A percentile compares a stretch with the other conserved stretches of the same genome.
phyloP scores from a whole-genome alignment of 495 filamentous ascomycete genomes.

The Astrothelium subdiscretum region DNA sequence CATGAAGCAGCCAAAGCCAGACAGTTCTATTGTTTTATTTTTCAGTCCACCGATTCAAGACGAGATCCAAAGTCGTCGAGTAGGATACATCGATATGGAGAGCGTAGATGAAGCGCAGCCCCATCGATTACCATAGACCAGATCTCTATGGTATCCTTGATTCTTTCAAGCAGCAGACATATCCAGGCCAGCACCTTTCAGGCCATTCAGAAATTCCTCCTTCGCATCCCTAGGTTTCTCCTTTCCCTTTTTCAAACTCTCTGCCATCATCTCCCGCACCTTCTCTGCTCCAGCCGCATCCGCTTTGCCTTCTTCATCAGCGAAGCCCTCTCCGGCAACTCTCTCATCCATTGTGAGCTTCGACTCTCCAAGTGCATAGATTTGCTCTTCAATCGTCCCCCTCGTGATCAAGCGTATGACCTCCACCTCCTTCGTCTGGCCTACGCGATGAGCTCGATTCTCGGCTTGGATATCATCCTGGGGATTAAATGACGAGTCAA shows the following conservation, averaged over 20 bases:
- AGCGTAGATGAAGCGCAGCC: neutral
- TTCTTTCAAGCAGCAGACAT: constrained; percentile 17
- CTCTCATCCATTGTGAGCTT: constrained; percentile 87
- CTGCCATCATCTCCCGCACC: constrained; percentile 54
- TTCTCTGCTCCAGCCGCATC: constrained; percentile 49
- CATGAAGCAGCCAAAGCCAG: too few relatives aligned
- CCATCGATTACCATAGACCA: too few relatives aligned
- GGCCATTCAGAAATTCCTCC: constrained; percentile 23
- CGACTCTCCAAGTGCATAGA: constrained; percentile 75
- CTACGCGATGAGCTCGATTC: constrained; percentile 90
- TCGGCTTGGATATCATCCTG: constrained; percentile 95
- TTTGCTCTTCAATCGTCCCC: constrained; percentile 86
- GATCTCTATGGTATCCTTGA: neutral
- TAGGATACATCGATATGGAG: neutral
- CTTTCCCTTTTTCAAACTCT: constrained; percentile 16
- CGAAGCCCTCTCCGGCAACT: constrained; percentile 48
- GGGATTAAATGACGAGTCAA: constrained; percentile 90
- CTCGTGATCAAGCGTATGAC: constrained; percentile 70
- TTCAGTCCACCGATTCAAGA: neutral
- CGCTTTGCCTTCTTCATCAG: constrained; percentile 29
- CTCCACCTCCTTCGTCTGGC: constrained; percentile 81
- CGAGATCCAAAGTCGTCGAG: neutral
- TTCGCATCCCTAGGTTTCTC: constrained; percentile 19
- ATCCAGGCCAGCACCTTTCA: constrained; percentile 27
- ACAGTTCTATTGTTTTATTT: too few relatives aligned